These are phyloP conservation scores for Eimeria mitis DNA, from an alignment of 169 alveolate genomes.

Conservation along the genomic window DNA sequence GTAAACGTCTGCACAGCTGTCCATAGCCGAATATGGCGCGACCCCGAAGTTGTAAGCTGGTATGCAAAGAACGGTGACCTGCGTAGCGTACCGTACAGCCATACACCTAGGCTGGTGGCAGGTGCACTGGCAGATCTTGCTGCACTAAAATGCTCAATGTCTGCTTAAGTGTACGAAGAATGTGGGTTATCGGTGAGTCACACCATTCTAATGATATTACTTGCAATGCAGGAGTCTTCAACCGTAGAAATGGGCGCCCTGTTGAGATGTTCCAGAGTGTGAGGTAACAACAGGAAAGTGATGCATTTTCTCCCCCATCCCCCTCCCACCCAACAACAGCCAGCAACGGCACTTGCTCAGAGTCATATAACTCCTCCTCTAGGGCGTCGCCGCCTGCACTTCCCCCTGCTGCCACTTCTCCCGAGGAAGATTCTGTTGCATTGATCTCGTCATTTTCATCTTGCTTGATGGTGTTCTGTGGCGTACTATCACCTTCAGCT, in stretches of 20 bases:
- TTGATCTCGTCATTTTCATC: not conserved
- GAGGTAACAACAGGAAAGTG: slow-evolving; percentile 41
- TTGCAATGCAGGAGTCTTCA: slow-evolving; percentile 55
- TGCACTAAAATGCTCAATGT: not conserved
- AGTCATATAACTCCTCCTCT: slow-evolving; percentile 20
- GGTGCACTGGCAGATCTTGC: not conserved
- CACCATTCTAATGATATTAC: slow-evolving; percentile 49
- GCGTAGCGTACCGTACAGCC: not conserved
- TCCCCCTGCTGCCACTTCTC: not conserved
- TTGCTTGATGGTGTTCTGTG: not conserved
- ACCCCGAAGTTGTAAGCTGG: slow-evolving; percentile 56
- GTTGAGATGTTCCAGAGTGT: slow-evolving; percentile 60
- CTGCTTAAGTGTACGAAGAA: not conserved
- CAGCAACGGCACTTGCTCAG: slow-evolving; percentile 52
- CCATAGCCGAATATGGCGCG: slow-evolving; percentile 57
- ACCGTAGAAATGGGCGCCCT: slow-evolving; percentile 33
- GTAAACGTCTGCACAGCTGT: slow-evolving; percentile 66
- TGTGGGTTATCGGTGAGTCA: not conserved
- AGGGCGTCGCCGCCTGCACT: not conserved
- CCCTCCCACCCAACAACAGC: slow-evolving; percentile 76
- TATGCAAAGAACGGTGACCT: slow-evolving; percentile 64
- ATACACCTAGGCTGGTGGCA: too few relatives aligned
- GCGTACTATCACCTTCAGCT: not conserved
- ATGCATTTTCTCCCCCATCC: slow-evolving; percentile 51
- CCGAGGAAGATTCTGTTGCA: not conserved